These are phyloP conservation scores for Trametes pubescens DNA, from an alignment of 1,284 basidiomycete species.

Conservation along the genomic window DNA sequence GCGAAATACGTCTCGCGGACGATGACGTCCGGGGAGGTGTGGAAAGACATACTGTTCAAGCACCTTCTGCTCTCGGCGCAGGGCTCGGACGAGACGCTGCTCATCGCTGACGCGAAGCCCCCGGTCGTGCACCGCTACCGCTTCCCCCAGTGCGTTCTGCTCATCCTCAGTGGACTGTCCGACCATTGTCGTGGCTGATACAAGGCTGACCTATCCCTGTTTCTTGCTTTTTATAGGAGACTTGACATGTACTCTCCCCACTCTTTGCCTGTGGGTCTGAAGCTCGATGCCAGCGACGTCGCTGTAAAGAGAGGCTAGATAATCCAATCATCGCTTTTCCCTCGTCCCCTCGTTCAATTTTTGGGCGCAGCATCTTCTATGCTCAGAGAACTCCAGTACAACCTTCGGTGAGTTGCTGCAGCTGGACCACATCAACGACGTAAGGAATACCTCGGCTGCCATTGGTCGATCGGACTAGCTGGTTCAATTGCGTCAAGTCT, in stretches of 20 bases:
- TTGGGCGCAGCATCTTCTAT: too few species aligned
- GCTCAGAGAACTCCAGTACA: too few species aligned
- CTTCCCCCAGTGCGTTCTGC: slow-evolving; percentile 69
- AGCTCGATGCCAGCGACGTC: slow-evolving; percentile 52
- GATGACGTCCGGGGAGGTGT: slow-evolving; percentile 55
- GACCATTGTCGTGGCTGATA: too few species aligned
- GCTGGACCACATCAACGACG: neutral
- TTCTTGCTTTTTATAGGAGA: slow-evolving; percentile 42
- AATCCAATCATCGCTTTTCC: slow-evolving; percentile 17
- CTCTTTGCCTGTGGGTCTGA: slow-evolving; percentile 55
- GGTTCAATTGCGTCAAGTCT: neutral
- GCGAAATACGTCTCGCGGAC: slow-evolving; percentile 70
- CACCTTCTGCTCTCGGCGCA: slow-evolving; percentile 61
- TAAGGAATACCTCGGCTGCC: slow-evolving; percentile 8
- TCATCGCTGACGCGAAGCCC: slow-evolving; percentile 58
- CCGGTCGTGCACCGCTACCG: slow-evolving; percentile 66
- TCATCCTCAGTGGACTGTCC: neutral
- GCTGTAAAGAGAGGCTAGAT: slow-evolving; percentile 53
- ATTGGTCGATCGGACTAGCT: slow-evolving; percentile 10
- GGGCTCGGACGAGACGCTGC: slow-evolving; percentile 51
- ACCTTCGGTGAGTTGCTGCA: neutral
- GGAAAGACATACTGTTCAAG: slow-evolving; percentile 60
- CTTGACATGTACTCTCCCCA: slow-evolving; percentile 61
- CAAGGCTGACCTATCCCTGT: neutral
- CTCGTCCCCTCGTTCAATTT: neutral